Base-by-base conservation (phyloP, 768 basidiomycete species). In the Chalciporus piperatus region DNA sequence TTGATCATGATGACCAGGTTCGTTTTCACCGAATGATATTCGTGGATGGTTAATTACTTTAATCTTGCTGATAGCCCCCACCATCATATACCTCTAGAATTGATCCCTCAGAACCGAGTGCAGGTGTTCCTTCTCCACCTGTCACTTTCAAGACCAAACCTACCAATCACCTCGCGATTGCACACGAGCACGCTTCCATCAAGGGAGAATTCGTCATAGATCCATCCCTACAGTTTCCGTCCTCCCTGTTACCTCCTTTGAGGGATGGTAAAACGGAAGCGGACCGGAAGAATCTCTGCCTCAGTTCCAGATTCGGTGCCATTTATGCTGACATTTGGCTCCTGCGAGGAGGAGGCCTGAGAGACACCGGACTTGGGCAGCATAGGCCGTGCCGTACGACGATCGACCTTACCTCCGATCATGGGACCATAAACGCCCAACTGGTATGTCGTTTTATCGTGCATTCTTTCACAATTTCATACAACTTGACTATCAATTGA, bases 261-360 rank as follows among this genome's bases (percentile, higher is more conserved):
- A 38, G 45, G 5, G 47, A 48, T 0, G 68, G 61, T 19, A 70
- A 76, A 54, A 68, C 71, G 0, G 76, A 76, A 47, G 62, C 54
- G 2, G 67, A 70, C 1, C 65, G 79, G 33, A 73, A 64, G 25
- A 77, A 78, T 51, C 50, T 80, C 1, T 61, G 47, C 8, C 54
- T 78, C 9, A 55, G 52, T 19, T 68, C 75, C 0, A 63, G 42
- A 20, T 65, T 70, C 52, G 71, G 75, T 2, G 48, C 52, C 4
- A 66, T 81, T 3, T 55, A 70, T 3, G 74, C 67, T 8, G 72
- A 78, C 0, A 55, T 81, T 22, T 76, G 70, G 58, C 46, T 80
- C 0, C 55, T 73, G 40, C 11, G 6, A 32, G 10, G 11, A 32
- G 42, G 42, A 17, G 23, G 42, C 7, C 1, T 25, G 4, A 17